Evolutionary conservation across 2,329 filamentous ascomycete species (phyloP).

Genomic region (Zalaria obscura): DNA sequence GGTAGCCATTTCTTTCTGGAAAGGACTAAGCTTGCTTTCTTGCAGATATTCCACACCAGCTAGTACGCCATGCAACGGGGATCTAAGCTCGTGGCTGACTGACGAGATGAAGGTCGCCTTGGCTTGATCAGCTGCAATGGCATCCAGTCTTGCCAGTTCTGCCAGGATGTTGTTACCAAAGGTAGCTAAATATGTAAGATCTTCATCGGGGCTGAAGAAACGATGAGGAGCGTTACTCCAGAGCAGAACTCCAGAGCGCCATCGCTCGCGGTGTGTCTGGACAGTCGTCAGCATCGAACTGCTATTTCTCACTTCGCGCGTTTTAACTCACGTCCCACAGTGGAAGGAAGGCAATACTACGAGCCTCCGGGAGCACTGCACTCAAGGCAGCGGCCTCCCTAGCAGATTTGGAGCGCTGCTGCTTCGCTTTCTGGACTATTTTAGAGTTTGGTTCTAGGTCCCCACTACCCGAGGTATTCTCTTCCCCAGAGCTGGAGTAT

Average conservation of each 20-base stretch:
- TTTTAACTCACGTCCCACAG: conserved; percentile 27
- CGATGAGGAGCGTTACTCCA: conserved; percentile 26
- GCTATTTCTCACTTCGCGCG: too few species aligned
- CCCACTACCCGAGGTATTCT: neutral
- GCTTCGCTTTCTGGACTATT: too few species aligned
- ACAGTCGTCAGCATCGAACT: neutral
- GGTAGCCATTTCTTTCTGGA: conserved; percentile 28
- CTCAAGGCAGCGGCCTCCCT: conserved; percentile 1
- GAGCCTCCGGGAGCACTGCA: conserved; percentile 23
- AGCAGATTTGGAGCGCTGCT: neutral
- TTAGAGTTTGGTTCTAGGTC: too few species aligned
- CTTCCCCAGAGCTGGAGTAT: conserved; percentile 10
- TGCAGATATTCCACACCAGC: conserved; percentile 36
- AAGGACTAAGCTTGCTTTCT: conserved; percentile 24
- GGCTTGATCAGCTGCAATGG: conserved; percentile 25
- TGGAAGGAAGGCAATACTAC: conserved; percentile 36
- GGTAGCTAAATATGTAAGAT: conserved; percentile 21
- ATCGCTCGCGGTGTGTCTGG: conserved; percentile 1
- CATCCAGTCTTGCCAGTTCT: conserved; percentile 22
- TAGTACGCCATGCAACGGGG: conserved; percentile 32
- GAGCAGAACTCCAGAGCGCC: conserved; percentile 13
- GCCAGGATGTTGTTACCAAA: conserved; percentile 25
- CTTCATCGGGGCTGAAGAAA: conserved; percentile 19
- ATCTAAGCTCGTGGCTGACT: conserved; percentile 37
- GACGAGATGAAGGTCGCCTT: conserved; percentile 38